These are phyloP conservation scores for Exophiala calicioides DNA, from an alignment of 2,329 filamentous ascomycete species.

Conservation along the genomic window DNA sequence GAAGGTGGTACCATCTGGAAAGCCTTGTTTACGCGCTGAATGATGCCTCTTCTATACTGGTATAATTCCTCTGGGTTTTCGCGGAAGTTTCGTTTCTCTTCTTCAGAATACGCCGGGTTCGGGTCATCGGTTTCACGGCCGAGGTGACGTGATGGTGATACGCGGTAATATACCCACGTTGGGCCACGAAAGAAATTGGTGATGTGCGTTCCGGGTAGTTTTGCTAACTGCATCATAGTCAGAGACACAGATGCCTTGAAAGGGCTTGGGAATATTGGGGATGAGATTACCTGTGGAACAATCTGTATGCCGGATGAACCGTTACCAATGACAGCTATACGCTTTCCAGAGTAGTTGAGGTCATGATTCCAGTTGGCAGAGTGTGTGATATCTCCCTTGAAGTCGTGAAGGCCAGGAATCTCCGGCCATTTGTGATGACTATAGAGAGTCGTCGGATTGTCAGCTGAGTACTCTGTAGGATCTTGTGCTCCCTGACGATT, in stretches of 20 bases:
- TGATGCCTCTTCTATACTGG: slow-evolving; percentile 38
- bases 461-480: no score
- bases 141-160: no score
- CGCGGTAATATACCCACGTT: no score
- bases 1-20: slow-evolving; percentile 19
- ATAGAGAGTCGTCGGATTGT: no score
- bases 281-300: slow-evolving; percentile 34
- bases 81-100: slow-evolving; percentile 35
- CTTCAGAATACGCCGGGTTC: slow-evolving; percentile 32
- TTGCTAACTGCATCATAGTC: no score
- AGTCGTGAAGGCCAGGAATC: slow-evolving; percentile 33
- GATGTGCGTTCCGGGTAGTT: slow-evolving; percentile 28
- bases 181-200: slow-evolving; percentile 38
- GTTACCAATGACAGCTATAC: slow-evolving; percentile 36
- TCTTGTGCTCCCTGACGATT: no score
- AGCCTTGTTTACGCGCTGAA: slow-evolving; percentile 25
- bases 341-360: slow-evolving; percentile 32
- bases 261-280: no score
- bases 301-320: slow-evolving; percentile 44
- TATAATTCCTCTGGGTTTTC: slow-evolving; percentile 37
- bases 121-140: slow-evolving; percentile 26
- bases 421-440: slow-evolving; percentile 36
- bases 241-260: no score
- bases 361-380: slow-evolving; percentile 34
- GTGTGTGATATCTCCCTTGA: slow-evolving; percentile 33